Evolutionary conservation across 176 grass and related monocot genomes (phyloP), one percentile per base, ranked within the genome.

Genomic region (Rhipidocladum racemiflorum): DNA sequence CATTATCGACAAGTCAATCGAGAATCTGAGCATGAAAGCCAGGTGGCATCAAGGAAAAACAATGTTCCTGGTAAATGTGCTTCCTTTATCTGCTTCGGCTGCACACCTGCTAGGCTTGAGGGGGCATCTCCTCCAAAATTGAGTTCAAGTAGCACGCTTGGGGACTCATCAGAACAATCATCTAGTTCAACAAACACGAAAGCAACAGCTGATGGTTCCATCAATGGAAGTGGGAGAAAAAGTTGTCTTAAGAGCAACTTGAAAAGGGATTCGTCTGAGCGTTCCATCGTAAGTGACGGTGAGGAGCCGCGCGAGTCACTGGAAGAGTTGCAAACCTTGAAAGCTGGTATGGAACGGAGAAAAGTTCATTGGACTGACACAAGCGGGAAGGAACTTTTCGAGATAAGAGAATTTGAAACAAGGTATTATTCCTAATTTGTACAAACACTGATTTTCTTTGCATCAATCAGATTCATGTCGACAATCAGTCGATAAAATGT

Each of bases 311-410:
- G 79, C 13, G 94, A 97, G 48, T 88, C 91, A 1, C 35, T 89
- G 34, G 94, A 94, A 69, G 90, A 92, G 82, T 54, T 80, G 25
- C 87, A 90, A 84, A 92, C 78, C 50, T 83, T 88, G 74, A 97
- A 78, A 36, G 75, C 83, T 61, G 89, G 94, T 83, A 81, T 89
- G 57, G 85, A 88, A 30, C 81, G 79, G 45, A 90, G 91, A 48
- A 97, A 91, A 91, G 94, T 97, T 81, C 91, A 88, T 48, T 97
- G 94, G 94, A 97, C 91, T 42, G 94, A 94, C 77, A 87, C 80
- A 48, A 94, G 89, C 51, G 94, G 94, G 29, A 97, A 97, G 81
- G 89, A 94, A 2, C 94, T 97, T 82, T 92, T 87, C 5, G 94
- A 94, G 89, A 97, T 97, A 45, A 87, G 87, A 84, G 91, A 97